Evolutionary conservation across 2,329 filamentous ascomycete genomes (phyloP), one percentile per base, ranked within the genome.

Genomic region (Cadophora malorum): DNA sequence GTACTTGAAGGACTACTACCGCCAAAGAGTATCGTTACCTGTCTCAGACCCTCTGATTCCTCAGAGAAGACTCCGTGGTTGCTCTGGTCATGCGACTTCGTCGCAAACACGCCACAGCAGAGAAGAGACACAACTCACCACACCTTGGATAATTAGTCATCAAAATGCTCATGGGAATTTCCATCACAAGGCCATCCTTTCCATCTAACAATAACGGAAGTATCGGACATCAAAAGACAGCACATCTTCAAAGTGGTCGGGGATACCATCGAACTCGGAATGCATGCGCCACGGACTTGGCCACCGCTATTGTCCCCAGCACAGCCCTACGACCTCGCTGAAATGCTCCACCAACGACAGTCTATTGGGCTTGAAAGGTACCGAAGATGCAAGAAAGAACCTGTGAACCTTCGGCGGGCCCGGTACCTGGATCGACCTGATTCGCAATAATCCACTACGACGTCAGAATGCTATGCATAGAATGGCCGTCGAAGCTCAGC

Each of bases 381-480:
- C 53, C 52, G 21, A 31, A 63, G 45, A 49, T 47, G 38, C 45
- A 61, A 31, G 16, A 35, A 60, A 25, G 56, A 45, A 63, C 33
- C 2, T 64, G 60, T 62, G 41, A 38, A 62, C 53, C 61, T 38
- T 68, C 69, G 69, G 69, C 61, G 66, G 28, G 38, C 49, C 68
- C 68, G 68, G 62, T 61, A 61, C 38, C 38, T 61, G 45, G 35
- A 61, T 31, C 21, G 14, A 31, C 2, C 23, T 33, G 55, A 59
- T 28, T 56, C 63, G 60, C 45, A 47, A 64, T 56, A 38, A 64
- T 62, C 59, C 52, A 67, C 55, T n/a, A 21, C 64, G 53, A 70
- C 61, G 67, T 70, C 65, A 68, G 31, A 58, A 33, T 61, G 58
- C 35, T 50, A 25, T 45, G 35, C 45, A 28, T 55, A 45, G 41